A percentile compares a stretch with the other conserved stretches of the same genome.
Conservation (phyloP, 2,329 filamentous ascomycete species). For the Botryosphaeria dothidea region DNA sequence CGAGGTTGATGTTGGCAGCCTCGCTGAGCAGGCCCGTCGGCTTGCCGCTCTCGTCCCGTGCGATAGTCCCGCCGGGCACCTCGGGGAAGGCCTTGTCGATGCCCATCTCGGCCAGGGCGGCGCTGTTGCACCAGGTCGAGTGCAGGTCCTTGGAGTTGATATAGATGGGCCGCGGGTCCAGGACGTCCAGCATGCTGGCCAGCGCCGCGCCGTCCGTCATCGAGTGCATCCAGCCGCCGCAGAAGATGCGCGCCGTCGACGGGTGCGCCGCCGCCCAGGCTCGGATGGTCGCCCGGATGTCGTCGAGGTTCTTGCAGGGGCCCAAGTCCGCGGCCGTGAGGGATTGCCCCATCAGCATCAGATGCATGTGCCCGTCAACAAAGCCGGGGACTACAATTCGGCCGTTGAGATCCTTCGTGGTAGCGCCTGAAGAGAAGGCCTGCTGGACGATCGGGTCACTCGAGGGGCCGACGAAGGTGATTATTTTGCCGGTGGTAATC, state of each 20-base stretch:
- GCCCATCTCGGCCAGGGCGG: conserved; percentile 53
- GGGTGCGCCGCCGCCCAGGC: conserved; percentile 50
- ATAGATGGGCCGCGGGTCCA: conserved; percentile 55
- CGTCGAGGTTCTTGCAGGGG: conserved; percentile 47
- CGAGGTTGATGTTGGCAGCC: conserved; percentile 54
- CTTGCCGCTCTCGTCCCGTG: conserved; percentile 50
- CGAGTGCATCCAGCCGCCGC: conserved; percentile 58
- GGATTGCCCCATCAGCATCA: conserved; percentile 57
- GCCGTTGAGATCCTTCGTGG: conserved; percentile 38
- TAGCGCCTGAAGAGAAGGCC: conserved; percentile 24
- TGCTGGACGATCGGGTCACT: conserved; percentile 29
- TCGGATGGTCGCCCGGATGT: conserved; percentile 51
- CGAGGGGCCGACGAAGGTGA: conserved; percentile 42
- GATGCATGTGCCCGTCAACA: conserved; percentile 60
- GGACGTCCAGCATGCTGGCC: conserved; percentile 53
- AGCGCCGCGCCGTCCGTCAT: conserved; percentile 55
- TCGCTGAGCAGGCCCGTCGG: conserved; percentile 56
- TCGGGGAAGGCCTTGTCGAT: conserved; percentile 46
- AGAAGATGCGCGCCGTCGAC: conserved; percentile 49
- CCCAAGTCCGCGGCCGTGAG: conserved; percentile 54
- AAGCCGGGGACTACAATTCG: conserved; percentile 55
- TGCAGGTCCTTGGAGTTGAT: conserved; percentile 61
- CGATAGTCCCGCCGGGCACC: conserved; percentile 55
- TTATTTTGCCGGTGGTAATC: conserved; percentile 41
- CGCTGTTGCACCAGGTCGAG: conserved; percentile 57